These are phyloP conservation scores for Trametes meyenii DNA, from an alignment of 768 basidiomycete genomes.

Conservation along the genomic window DNA sequence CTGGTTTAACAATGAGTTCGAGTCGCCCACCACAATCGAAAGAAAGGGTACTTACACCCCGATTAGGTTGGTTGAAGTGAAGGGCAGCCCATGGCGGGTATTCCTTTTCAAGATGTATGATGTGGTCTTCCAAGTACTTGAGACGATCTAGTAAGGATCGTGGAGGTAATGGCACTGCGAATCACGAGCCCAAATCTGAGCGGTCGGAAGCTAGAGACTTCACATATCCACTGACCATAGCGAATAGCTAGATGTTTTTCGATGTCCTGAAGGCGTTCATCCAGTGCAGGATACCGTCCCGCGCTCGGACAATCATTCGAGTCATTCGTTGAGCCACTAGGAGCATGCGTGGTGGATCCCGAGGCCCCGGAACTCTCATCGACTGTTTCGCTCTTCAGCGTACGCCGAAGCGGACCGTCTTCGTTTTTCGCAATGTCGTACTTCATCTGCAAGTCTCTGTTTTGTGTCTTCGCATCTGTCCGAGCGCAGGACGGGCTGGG, in stretches of 20 bases:
- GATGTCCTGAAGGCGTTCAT: slow-evolving; percentile 65
- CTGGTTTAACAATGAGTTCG: slow-evolving; percentile 39
- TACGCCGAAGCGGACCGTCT: slow-evolving; percentile 72
- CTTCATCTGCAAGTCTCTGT: slow-evolving; percentile 80
- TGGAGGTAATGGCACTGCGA: slow-evolving; percentile 70
- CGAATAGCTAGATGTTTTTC: slow-evolving; percentile 74
- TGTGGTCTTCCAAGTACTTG: slow-evolving; percentile 74
- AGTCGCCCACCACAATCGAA: neutral
- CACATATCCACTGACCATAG: slow-evolving; percentile 52
- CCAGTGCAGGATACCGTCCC: slow-evolving; percentile 57
- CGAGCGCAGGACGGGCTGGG: slow-evolving; percentile 66
- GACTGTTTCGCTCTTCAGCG: slow-evolving; percentile 41
- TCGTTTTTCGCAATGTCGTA: slow-evolving; percentile 88
- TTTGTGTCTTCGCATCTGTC: slow-evolving; percentile 67
- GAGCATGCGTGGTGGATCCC: neutral
- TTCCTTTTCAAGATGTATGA: slow-evolving; percentile 75
- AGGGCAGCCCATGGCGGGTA: slow-evolving; percentile 88
- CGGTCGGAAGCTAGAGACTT: neutral
- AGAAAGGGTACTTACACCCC: slow-evolving; percentile 57
- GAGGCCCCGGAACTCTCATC: neutral
- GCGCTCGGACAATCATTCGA: slow-evolving; percentile 36
- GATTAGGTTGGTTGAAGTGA: slow-evolving; percentile 85
- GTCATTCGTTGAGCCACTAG: neutral
- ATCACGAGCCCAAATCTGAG: neutral
- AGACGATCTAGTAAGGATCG: slow-evolving; percentile 64